A percentile compares a stretch with the other conserved stretches of the same genome.
These are phyloP conservation scores for Spathaspora sp. DNA, from an alignment of 1,139 yeast genomes.

Conservation along the genomic window DNA sequence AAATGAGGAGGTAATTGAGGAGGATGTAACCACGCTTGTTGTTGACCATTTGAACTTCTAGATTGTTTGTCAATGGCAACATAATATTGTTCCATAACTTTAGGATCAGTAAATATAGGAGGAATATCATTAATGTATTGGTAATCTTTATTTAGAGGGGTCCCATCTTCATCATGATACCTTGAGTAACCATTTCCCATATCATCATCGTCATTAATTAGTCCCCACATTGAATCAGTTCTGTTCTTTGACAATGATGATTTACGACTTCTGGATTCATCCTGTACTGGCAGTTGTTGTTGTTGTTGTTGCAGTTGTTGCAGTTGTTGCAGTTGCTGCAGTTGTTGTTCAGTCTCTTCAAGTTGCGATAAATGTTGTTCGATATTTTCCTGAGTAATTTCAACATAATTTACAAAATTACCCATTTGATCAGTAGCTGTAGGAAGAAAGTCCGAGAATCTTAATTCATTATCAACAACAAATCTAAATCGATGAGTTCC, in stretches of 20 bases:
- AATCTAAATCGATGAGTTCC: constrained; percentile 51
- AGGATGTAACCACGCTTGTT: constrained; percentile 66
- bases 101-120: constrained; percentile 82
- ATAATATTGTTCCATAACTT: constrained; percentile 60
- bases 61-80: constrained; percentile 71
- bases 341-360: constrained; percentile 15
- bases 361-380: constrained; percentile 26
- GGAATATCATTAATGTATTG: constrained; percentile 76
- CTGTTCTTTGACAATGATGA: constrained; percentile 33
- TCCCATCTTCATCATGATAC: constrained; percentile 48
- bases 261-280: constrained; percentile 17
- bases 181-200: constrained; percentile 81
- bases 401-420: constrained; percentile 49
- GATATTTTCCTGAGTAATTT: constrained; percentile 45
- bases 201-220: constrained; percentile 68
- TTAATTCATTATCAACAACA: constrained; percentile 47
- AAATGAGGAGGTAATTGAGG: constrained; percentile 54
- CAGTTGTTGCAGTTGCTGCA: constrained; percentile 14
- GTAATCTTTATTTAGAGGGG: constrained; percentile 17
- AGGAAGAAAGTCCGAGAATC: constrained; percentile 47
- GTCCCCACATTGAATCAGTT: constrained; percentile 53
- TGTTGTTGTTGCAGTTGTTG: constrained; percentile 9
- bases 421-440: constrained; percentile 56
- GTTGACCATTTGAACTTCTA: constrained; percentile 58
- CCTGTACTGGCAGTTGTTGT: constrained; percentile 10